Evolutionary conservation across 75 land plant species (phyloP), one percentile per base, ranked within the genome.

Genomic region (Ceratopteris richardii): DNA sequence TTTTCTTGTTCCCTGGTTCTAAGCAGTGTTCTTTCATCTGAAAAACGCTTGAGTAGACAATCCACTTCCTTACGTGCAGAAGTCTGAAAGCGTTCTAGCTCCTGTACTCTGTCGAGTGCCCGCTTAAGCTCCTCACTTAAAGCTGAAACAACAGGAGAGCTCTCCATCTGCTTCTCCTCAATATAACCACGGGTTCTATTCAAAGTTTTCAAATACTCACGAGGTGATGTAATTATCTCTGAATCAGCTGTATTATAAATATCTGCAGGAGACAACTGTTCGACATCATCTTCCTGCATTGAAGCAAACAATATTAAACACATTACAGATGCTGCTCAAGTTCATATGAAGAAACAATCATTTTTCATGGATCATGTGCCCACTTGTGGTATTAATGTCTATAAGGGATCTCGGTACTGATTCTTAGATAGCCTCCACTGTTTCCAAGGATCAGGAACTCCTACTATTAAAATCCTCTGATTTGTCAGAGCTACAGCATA

Each of bases 41-140:
- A 55, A 63, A 77, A 42, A 62, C 69, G 81, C 67, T 82, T 85
- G 67, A 85, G 41, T 53, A 93, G 47, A 40, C 65, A 65, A 36
- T 83, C 90, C 21, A 88, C 73, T 61, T 88, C 84, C 9, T 57
- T 80, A 0, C 83, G 83, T 59, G 78, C 82, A 17, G 76, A 48
- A 39, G 82, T 77, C 60, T 82, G 73, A 22, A 39, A 20, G 16
- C 19, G 36, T 31, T 73, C 76, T 20, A 73, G 70, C 60, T 73
- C 76, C 13, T 54, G 61, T 13, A 66, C 64, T 14, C 47, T 37
- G 25, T 33, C 37, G 12, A 60, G 70, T 25, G 75, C 69, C 11
- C 54, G 59, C 19, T 66, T 62, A 9, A 73, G 46, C 29, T 73
- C 70, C 16, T 28, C 20, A 24, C 46, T 52, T 31, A 66, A 46